These are phyloP conservation scores for Benincasa hispida DNA, from an alignment of 306 rosid species.

Conservation along the genomic window DNA sequence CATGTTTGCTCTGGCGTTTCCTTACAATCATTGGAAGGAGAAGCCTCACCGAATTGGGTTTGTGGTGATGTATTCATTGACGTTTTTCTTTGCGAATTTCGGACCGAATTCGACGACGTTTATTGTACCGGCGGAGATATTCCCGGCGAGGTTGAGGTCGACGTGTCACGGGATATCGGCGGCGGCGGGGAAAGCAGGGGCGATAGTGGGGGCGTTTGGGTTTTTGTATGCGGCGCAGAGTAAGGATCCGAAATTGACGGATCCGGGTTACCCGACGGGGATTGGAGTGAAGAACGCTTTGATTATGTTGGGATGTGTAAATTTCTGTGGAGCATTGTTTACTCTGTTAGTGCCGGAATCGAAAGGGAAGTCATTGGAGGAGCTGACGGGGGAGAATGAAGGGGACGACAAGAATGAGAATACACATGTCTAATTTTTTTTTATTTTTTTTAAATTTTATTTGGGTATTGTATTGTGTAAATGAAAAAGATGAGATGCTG, in stretches of 20 bases:
- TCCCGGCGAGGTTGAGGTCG: slow-evolving; percentile 14
- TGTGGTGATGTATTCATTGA: neutral
- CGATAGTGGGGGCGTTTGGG: slow-evolving; percentile 13
- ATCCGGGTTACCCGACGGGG: slow-evolving; percentile 11
- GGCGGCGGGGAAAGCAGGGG: slow-evolving; percentile 10
- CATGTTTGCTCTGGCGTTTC: slow-evolving; percentile 18
- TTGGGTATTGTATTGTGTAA: no score
- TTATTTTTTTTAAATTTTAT: neutral
- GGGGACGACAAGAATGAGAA: neutral
- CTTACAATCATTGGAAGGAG: slow-evolving; percentile 8
- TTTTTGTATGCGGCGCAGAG: slow-evolving; percentile 7
- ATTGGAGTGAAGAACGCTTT: slow-evolving; percentile 10
- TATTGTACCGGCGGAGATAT: slow-evolving; percentile 12
- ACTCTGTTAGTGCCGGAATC: slow-evolving; percentile 14
- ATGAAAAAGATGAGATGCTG: no score
- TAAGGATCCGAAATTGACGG: neutral
- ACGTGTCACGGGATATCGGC: slow-evolving; percentile 19
- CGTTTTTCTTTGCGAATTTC: slow-evolving; percentile 15
- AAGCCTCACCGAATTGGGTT: neutral
- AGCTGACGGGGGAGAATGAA: slow-evolving; percentile 2
- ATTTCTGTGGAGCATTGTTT: neutral
- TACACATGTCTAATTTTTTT: neutral
- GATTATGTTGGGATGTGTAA: neutral
- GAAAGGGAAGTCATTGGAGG: slow-evolving; percentile 13
- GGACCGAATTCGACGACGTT: slow-evolving; percentile 15